Base-by-base conservation (phyloP, 257 asterid species). In the Verbena officinalis region DNA sequence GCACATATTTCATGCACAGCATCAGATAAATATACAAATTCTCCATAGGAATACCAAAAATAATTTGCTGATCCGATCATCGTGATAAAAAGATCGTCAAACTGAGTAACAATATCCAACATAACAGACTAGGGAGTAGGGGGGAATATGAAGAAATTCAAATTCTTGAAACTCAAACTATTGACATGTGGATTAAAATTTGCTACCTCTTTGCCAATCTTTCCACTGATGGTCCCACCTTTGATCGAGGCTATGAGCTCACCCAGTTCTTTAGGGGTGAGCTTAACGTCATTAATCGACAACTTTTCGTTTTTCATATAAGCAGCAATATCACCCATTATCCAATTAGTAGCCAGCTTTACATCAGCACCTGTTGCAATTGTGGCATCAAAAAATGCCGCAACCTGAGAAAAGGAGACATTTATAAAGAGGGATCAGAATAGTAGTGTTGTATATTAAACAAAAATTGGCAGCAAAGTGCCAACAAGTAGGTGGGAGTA, bases 271-370 rank as follows among this genome's bases (percentile, higher is more conserved):
- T 70, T 71, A 45, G 99, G 85, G 56, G 81, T 77, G 74, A 94
- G 96, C 66, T 90, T 90, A 75, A 90, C 82, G 59, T 84, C 95
- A 65, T 59, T 64, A 69, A 94, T 78, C 20, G 88, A 71, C 70
- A 90, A 60, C 78, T 88, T 90, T 71, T 88, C 96, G 45, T 94
- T 86, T 60, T 94, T 94, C 93, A 94, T 64, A 72, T 86, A 88
- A 20, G 95, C 95, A 81, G 97, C 94, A 73, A 94, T 78, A 76
- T 94, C 99, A 19, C 99, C 93, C 99, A 94, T 94, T 71, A 94
- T 84, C 99, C 99, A 94, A 61, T 94, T 94, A 50, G 99, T 78
- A 76, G 95, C 88, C 59, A 88, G 78, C 66, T 94, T 94, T 48
- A 88, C 54, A 70, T 94, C 97, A 54, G 95, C 85, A 24, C 95